A percentile compares a stretch with the other conserved stretches of the same genome.
phyloP scores from a whole-genome alignment of 2,329 filamentous ascomycete genomes.

The Cryphonectria naterciae region DNA sequence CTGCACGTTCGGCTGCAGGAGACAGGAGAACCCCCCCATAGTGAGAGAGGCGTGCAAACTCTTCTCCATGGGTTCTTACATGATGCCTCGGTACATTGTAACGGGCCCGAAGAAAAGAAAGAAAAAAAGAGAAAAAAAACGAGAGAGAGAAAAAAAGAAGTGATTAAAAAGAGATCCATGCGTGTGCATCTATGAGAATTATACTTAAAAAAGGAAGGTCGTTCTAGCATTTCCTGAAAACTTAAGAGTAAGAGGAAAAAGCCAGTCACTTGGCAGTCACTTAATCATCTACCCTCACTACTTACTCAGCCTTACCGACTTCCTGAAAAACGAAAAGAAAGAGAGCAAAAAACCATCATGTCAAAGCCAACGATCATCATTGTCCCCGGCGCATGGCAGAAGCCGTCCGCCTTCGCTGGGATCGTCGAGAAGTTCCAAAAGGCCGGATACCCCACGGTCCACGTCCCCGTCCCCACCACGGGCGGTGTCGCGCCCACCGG shows the following conservation, averaged over 20 bases:
- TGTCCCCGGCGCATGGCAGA: slow-evolving; percentile 42
- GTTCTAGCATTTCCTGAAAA: neutral
- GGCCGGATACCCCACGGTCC: slow-evolving; percentile 37
- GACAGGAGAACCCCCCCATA: neutral
- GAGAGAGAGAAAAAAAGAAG: neutral
- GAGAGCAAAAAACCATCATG: neutral
- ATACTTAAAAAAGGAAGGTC: neutral
- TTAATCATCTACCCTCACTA: too few relatives aligned
- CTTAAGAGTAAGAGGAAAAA: neutral
- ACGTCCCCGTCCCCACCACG: slow-evolving; percentile 34
- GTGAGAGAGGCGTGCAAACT: neutral
- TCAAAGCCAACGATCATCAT: slow-evolving; percentile 34
- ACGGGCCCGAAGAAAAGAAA: neutral
- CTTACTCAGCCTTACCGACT: neutral
- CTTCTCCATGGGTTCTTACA: neutral
- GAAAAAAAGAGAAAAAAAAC: too few relatives aligned
- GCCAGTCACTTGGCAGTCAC: neutral
- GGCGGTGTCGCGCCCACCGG: slow-evolving; percentile 10
- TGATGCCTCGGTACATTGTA: neutral
- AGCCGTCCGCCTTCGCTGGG: slow-evolving; percentile 34
- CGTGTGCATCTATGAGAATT: neutral
- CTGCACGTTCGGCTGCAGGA: neutral
- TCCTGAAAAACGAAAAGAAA: neutral
- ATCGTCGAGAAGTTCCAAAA: slow-evolving; percentile 35
- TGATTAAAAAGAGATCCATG: neutral